Evolutionary conservation across 805 yeast species (phyloP).

Genomic region (Blastobotrys chiropterorum): DNA sequence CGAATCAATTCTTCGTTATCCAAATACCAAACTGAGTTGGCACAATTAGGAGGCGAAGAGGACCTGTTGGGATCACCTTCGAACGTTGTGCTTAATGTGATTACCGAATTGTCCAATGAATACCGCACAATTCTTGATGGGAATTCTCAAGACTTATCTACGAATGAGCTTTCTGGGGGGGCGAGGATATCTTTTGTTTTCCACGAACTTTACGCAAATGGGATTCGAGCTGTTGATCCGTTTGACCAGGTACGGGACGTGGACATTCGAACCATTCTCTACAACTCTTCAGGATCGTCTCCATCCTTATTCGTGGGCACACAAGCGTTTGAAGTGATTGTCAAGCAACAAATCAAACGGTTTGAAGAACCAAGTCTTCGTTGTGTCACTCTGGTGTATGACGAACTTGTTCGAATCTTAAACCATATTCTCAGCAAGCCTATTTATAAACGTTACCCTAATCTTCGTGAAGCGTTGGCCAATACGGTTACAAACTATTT

Average conservation of each 20-base stretch:
- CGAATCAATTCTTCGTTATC: conserved; percentile 79
- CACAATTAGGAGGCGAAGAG: conserved; percentile 84
- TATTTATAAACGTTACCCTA: conserved; percentile 83
- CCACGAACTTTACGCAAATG: conserved; percentile 92
- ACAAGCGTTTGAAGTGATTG: conserved; percentile 92
- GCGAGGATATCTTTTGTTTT: conserved; percentile 96
- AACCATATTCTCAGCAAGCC: conserved; percentile 78
- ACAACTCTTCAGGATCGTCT: conserved; percentile 93
- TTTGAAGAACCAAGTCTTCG: conserved; percentile 90
- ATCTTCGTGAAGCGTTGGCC: conserved; percentile 78
- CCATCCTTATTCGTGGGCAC: conserved; percentile 97
- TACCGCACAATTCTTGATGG: conserved; percentile 89
- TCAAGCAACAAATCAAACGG: conserved; percentile 86
- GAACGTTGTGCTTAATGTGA: conserved; percentile 81
- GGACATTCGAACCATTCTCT: conserved; percentile 94
- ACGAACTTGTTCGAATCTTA: conserved; percentile 86
- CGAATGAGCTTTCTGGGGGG: conserved; percentile 92
- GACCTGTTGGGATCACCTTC: conserved; percentile 69
- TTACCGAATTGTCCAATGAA: conserved; percentile 88
- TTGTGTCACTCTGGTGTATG: conserved; percentile 85
- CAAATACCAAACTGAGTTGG: conserved; percentile 76
- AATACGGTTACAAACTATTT: conserved; percentile 73
- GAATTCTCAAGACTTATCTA: conserved; percentile 81
- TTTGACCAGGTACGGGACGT: conserved; percentile 93
- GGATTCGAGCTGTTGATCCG: conserved; percentile 87